Conservation (phyloP, 2,329 filamentous ascomycete genomes). For the Seiridium unicorne region DNA sequence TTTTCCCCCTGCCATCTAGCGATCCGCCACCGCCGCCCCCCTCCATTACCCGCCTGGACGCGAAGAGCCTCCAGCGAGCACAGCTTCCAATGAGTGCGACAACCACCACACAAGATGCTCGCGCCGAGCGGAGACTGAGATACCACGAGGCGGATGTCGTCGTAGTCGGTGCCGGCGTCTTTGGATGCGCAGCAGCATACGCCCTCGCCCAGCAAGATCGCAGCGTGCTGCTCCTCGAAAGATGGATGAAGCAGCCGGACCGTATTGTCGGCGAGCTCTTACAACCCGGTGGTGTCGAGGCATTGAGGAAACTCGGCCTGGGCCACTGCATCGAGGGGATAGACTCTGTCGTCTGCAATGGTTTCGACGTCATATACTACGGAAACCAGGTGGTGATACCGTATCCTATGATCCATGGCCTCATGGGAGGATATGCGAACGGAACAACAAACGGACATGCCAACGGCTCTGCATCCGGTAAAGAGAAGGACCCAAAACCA, state of each 20-base stretch:
- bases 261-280: slow-evolving; percentile 94
- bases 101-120: slow-evolving; percentile 35
- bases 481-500: slow-evolving; percentile 41
- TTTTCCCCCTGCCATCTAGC: background rate
- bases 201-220: slow-evolving; percentile 85
- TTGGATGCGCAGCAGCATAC: slow-evolving; percentile 83
- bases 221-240: slow-evolving; percentile 86
- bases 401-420: slow-evolving; percentile 62
- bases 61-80: background rate
- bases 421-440: background rate
- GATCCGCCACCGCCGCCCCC: background rate
- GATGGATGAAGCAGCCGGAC: slow-evolving; percentile 86
- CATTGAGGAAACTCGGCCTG: slow-evolving; percentile 78
- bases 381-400: slow-evolving; percentile 70
- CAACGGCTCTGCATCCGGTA: slow-evolving; percentile 24
- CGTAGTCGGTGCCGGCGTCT: slow-evolving; percentile 86
- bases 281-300: slow-evolving; percentile 85
- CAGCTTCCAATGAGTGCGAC: slow-evolving; percentile 26
- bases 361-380: slow-evolving; percentile 86
- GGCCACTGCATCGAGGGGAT: slow-evolving; percentile 82
- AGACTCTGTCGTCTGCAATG: slow-evolving; percentile 77
- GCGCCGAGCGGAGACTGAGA: slow-evolving; percentile 45
- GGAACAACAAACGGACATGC: slow-evolving; percentile 11
- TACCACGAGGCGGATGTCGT: slow-evolving; percentile 78
- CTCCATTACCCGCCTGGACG: background rate